Evolutionary conservation across 345 rosid genomes (phyloP).

Genomic region (Murraya paniculata): DNA sequence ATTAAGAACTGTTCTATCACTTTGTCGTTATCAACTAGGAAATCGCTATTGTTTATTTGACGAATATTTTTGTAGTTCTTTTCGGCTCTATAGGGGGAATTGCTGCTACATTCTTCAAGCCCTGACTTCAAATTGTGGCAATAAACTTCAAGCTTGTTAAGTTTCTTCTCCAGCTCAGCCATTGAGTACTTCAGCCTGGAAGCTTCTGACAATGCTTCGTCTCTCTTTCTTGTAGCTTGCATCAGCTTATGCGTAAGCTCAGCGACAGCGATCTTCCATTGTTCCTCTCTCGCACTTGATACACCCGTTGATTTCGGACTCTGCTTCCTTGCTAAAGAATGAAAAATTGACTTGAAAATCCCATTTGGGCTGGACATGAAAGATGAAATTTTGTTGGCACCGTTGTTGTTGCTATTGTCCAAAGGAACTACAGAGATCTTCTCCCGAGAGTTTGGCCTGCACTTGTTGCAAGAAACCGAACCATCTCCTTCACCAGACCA

Average conservation of each 20-base stretch:
- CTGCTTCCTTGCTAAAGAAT: constrained; percentile 56
- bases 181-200: constrained; percentile 72
- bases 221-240: constrained; percentile 76
- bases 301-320: constrained; percentile 44
- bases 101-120: constrained; percentile 59
- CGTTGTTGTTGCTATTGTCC: constrained; percentile 44
- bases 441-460: constrained; percentile 74
- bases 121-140: constrained; percentile 77
- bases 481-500: constrained; percentile 18
- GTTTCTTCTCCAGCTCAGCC: constrained; percentile 95
- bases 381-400: constrained; percentile 36
- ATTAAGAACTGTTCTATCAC: constrained; percentile 60
- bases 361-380: constrained; percentile 75
- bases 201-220: constrained; percentile 77
- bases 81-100: constrained; percentile 26
- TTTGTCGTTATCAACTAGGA: constrained; percentile 37
- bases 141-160: constrained; percentile 76
- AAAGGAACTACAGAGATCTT: constrained; percentile 81
- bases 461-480: constrained; percentile 80
- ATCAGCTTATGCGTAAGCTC: constrained; percentile 83
- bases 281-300: constrained; percentile 53
- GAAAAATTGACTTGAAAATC: constrained; percentile 64
- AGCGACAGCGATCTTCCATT: constrained; percentile 67
- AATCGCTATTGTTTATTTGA: constrained; percentile 24
- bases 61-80: constrained; percentile 3